Base-by-base conservation (phyloP, 1,284 basidiomycete species). In the Cerrena zonata region DNA sequence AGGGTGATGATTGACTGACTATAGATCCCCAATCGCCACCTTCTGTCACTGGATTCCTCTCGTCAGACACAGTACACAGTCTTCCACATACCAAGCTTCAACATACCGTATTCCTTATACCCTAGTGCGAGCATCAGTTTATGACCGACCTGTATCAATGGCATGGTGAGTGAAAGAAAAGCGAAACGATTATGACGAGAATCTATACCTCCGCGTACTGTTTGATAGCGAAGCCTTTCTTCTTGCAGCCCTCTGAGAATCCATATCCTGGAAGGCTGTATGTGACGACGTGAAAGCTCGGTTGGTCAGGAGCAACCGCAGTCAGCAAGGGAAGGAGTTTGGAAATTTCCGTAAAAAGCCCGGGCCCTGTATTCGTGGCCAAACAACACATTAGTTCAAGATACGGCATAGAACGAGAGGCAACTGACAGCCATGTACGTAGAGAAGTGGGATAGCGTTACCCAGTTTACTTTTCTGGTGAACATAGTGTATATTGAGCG, bases 261-360 rank as follows among this genome's bases (percentile, higher is more conserved):
- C 79, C 78, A 58, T 62, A 83, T 0, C 76, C 76, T 3, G 81
- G 80, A 15, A 82, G 56, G 56, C 77, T 76, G 4, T 74, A 55
- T 0, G 75, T 74, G 0, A 82, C 77, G 19, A 82, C 77, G 55
- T 84, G 79, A 57, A 84, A 84, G 48, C 72, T 77, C 1, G 79
- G 80, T 39, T 76, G 67, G 3, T 75, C 69, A 2, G 67, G 43
- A 1, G 71, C 69, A 0, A 66, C 61, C 2, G 66, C 59, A 0
- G 68, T 69, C 49, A 84, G 63, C 1, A 80, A 56, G 0, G 81
- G 78, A 0, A 82, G 62, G 0, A 82, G 61, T 61, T 79, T 84
- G 44, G 66, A 65, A 15, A 72, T 73, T 65, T 84, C 80, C 26
- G 78, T 60, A 58, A 83, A 82, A 49, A 70, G 69, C 23, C 82